phyloP scores from a whole-genome alignment of 2,329 filamentous ascomycete species.

The Fusarium protoensiforme region DNA sequence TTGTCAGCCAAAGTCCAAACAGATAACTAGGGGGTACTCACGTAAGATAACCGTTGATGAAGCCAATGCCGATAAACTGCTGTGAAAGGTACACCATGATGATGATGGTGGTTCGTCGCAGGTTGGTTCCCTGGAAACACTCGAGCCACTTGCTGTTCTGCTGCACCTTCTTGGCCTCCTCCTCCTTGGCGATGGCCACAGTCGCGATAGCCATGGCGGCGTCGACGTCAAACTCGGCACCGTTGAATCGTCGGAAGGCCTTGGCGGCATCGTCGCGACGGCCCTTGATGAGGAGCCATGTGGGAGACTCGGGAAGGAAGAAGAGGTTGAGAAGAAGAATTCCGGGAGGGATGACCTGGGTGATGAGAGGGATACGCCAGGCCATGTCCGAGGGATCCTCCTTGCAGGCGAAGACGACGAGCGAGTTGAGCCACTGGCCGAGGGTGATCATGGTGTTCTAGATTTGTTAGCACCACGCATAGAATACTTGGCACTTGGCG shows the following conservation, averaged over 20 bases:
- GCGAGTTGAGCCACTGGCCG: slow-evolving; percentile 44
- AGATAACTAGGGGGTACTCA: neutral
- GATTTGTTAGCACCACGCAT: neutral
- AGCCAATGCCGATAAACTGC: slow-evolving; percentile 46
- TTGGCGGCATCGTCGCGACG: slow-evolving; percentile 25
- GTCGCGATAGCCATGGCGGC: slow-evolving; percentile 25
- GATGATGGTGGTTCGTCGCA: slow-evolving; percentile 44
- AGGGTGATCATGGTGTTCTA: slow-evolving; percentile 48
- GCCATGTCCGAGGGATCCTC: slow-evolving; percentile 35
- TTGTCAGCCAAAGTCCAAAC: neutral
- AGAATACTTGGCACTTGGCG: neutral
- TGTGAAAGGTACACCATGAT: slow-evolving; percentile 47
- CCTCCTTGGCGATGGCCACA: slow-evolving; percentile 37
- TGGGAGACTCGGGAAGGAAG: slow-evolving; percentile 24
- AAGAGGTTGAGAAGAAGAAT: slow-evolving; percentile 29
- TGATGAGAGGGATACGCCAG: slow-evolving; percentile 46
- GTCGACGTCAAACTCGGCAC: slow-evolving; percentile 40
- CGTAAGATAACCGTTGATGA: slow-evolving; percentile 45
- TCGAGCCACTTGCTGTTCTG: slow-evolving; percentile 39
- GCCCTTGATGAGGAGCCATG: slow-evolving; percentile 23
- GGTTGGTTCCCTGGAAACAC: slow-evolving; percentile 43
- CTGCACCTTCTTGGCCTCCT: slow-evolving; percentile 36
- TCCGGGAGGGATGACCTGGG: slow-evolving; percentile 43
- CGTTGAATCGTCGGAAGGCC: slow-evolving; percentile 39
- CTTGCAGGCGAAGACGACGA: slow-evolving; percentile 38